Percentiles rank a stretch among this genome's conserved stretches.
Evolutionary conservation across 2,329 filamentous ascomycete genomes (phyloP).

Genomic region (Coniosporium uncinatum): DNA sequence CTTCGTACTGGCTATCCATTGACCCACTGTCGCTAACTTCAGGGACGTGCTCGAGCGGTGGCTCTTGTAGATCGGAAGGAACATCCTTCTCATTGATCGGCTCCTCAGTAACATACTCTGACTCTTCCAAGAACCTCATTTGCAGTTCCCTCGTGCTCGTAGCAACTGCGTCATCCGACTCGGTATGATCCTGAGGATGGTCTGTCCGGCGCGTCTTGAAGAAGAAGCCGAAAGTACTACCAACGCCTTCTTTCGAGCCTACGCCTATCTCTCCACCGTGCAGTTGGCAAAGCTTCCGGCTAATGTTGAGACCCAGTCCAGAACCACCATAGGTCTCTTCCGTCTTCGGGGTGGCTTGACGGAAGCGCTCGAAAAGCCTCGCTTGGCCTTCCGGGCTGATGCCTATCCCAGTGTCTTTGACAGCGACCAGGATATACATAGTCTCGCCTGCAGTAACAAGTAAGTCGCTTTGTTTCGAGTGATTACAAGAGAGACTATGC

Average conservation of each 20-base stretch:
- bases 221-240: constrained; percentile 28
- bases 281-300: constrained; percentile 26
- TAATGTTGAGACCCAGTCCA: constrained; percentile 28
- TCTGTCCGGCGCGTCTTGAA: constrained; percentile 21
- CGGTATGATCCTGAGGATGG: constrained; percentile 6
- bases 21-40: constrained; percentile 9
- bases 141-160: constrained; percentile 10
- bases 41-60: constrained; percentile 19
- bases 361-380: constrained; percentile 35
- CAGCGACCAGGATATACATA: constrained; percentile 36
- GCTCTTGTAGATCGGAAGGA: constrained; percentile 17
- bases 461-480: neutral
- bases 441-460: constrained; percentile 14
- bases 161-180: constrained; percentile 12
- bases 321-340: constrained; percentile 24
- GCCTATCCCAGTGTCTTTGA: constrained; percentile 35
- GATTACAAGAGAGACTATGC: too few species aligned
- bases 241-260: constrained; percentile 23
- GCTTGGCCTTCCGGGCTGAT: constrained; percentile 25
- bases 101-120: constrained; percentile 5
- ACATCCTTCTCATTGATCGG: constrained; percentile 7
- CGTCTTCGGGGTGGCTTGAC: constrained; percentile 24
- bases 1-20: neutral
- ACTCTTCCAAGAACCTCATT: constrained; percentile 14
- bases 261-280: constrained; percentile 30